A percentile compares a stretch with the other conserved stretches of the same genome.
Conservation (phyloP, 2,329 filamentous ascomycete genomes). For the Aspergillus fijiensis region DNA sequence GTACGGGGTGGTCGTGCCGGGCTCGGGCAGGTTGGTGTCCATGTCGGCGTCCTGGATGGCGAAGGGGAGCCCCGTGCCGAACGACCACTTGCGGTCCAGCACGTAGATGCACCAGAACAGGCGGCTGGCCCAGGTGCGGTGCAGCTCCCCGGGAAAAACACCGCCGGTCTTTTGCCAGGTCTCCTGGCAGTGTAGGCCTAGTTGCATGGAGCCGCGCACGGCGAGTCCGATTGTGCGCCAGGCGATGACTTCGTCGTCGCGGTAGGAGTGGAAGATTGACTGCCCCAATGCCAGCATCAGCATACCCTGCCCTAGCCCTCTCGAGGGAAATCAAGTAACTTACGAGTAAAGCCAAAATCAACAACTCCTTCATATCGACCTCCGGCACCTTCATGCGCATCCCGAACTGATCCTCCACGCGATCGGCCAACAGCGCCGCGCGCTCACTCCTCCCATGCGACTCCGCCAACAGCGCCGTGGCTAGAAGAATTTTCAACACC, state of each 20-base stretch:
- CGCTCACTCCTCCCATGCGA: slow-evolving; percentile 71
- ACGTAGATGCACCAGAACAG: slow-evolving; percentile 56
- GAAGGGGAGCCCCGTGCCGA: slow-evolving; percentile 53
- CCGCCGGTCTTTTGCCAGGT: slow-evolving; percentile 40
- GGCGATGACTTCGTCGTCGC: slow-evolving; percentile 52
- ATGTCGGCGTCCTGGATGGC: slow-evolving; percentile 52
- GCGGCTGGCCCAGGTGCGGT: slow-evolving; percentile 36
- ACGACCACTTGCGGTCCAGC: slow-evolving; percentile 54
- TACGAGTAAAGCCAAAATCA: slow-evolving; percentile 35
- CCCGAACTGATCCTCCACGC: slow-evolving; percentile 37
- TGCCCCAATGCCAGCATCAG: slow-evolving; percentile 9
- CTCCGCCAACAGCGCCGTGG: slow-evolving; percentile 71
- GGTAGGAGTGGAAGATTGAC: slow-evolving; percentile 43
- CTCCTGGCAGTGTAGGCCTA: slow-evolving; percentile 50
- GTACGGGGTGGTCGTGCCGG: slow-evolving; percentile 41
- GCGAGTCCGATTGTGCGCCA: slow-evolving; percentile 52
- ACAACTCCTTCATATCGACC: slow-evolving; percentile 41
- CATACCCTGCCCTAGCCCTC: no score
- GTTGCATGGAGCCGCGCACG: slow-evolving; percentile 48
- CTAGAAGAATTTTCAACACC: slow-evolving; percentile 77
- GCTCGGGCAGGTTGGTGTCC: slow-evolving; percentile 50
- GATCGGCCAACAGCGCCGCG: slow-evolving; percentile 34
- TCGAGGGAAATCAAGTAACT: neutral
- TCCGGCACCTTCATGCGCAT: slow-evolving; percentile 34
- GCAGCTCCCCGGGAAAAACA: slow-evolving; percentile 38